These are phyloP conservation scores for Floccularia luteovirens DNA, from an alignment of 768 basidiomycete species.

Conservation along the genomic window DNA sequence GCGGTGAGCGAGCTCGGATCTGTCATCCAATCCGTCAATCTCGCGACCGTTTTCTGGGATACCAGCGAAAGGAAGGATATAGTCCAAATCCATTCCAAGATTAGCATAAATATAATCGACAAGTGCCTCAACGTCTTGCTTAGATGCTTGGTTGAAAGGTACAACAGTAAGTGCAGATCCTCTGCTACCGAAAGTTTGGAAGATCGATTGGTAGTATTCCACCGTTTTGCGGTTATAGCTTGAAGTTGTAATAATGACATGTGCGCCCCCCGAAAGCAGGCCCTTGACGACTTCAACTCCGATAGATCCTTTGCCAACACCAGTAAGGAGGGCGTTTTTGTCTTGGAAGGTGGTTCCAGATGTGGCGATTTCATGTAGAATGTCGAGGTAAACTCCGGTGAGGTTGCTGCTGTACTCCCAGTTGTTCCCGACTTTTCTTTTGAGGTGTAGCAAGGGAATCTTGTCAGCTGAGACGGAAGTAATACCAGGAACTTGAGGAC, in stretches of 20 bases:
- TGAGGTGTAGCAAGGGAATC: slow-evolving; percentile 90
- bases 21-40: slow-evolving; percentile 95
- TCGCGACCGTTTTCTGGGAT: slow-evolving; percentile 98
- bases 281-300: slow-evolving; percentile 98
- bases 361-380: slow-evolving; percentile 96
- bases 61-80: slow-evolving; percentile 97
- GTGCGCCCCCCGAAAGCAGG: slow-evolving; percentile 91
- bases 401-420: slow-evolving; percentile 99
- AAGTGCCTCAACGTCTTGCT: slow-evolving; percentile 96
- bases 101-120: slow-evolving; percentile 97
- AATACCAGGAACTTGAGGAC: slow-evolving; percentile 75
- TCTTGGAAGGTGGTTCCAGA: slow-evolving; percentile 98
- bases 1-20: slow-evolving; percentile 94
- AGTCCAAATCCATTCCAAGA: slow-evolving; percentile 94
- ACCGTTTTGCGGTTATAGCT: slow-evolving; percentile 94
- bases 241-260: slow-evolving; percentile 96
- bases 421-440: slow-evolving; percentile 88
- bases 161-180: slow-evolving; percentile 97
- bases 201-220: slow-evolving; percentile 98
- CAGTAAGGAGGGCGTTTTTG: slow-evolving; percentile 97
- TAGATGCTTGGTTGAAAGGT: slow-evolving; percentile 98
- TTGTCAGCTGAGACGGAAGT: slow-evolving; percentile 78
- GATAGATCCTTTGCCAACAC: slow-evolving; percentile 96
- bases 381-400: slow-evolving; percentile 92
- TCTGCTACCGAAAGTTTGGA: slow-evolving; percentile 89